Conservation (phyloP, 495 filamentous ascomycete species). For the Melanomma pulvis-pyrius region DNA sequence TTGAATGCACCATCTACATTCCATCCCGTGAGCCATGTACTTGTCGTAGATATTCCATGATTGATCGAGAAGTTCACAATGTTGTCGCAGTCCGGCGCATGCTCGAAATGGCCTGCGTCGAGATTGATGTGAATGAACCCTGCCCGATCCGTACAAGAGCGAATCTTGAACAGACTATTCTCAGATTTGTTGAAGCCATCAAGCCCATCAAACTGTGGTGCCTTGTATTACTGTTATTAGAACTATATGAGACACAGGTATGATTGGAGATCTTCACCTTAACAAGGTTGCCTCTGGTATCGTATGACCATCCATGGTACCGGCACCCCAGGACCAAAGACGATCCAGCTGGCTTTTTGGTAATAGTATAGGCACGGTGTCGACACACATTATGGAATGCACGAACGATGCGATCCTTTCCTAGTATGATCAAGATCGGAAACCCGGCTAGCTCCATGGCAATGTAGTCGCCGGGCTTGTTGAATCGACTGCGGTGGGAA, state of each 20-base stretch:
- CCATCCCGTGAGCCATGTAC: constrained; percentile 29
- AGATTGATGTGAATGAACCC: constrained; percentile 38
- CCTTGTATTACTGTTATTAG: constrained; percentile 8
- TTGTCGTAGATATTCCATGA: constrained; percentile 9
- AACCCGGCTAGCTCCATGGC: constrained; percentile 28
- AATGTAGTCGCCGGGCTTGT: constrained; percentile 36
- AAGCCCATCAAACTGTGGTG: constrained; percentile 37
- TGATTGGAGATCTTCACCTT: neutral
- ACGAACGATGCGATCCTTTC: constrained; percentile 32
- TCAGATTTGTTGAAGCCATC: constrained; percentile 34
- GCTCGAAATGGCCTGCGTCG: constrained; percentile 10
- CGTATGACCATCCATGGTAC: constrained; percentile 41
- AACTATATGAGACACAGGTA: neutral
- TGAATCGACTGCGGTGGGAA: constrained; percentile 32
- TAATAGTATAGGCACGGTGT: constrained; percentile 37
- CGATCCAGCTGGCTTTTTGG: constrained; percentile 31
- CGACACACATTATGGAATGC: constrained; percentile 41
- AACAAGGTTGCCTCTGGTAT: constrained; percentile 30
- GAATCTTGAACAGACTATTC: constrained; percentile 35
- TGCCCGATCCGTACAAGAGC: constrained; percentile 28
- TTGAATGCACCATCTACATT: constrained; percentile 32
- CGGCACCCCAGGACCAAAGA: constrained; percentile 35
- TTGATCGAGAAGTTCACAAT: constrained; percentile 11
- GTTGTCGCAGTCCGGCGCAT: constrained; percentile 13
- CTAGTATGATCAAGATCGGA: constrained; percentile 36